phyloP scores from a whole-genome alignment of 2,329 filamentous ascomycete species.

The Apiospora hydei region DNA sequence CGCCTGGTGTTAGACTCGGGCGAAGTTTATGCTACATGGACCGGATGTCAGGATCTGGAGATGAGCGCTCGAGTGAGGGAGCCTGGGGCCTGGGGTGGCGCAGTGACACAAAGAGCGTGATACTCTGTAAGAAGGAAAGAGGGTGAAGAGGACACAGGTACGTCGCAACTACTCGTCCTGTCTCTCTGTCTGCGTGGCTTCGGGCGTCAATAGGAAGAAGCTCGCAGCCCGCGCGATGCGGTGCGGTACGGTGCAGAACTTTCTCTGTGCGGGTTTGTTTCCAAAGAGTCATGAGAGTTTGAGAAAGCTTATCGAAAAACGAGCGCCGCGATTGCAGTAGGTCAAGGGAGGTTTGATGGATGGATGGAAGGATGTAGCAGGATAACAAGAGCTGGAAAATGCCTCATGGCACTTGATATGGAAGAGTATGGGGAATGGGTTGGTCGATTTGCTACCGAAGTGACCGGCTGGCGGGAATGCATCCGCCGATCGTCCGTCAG shows the following conservation, averaged over 20 bases:
- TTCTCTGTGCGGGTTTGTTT: not conserved
- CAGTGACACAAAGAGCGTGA: conserved; percentile 4
- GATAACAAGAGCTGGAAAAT: not conserved
- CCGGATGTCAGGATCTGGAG: not conserved
- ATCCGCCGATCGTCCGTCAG: not conserved
- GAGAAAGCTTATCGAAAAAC: not conserved
- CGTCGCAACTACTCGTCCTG: not conserved
- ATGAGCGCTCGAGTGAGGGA: not conserved
- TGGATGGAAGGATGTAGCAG: not conserved
- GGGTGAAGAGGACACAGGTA: not conserved
- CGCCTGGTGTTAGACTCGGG: conserved; percentile 19
- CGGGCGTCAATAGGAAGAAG: not conserved
- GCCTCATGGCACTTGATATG: not conserved
- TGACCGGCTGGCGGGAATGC: conserved; percentile 3
- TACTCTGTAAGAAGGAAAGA: not conserved
- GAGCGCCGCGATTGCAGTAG: not conserved
- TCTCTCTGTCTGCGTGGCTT: not conserved
- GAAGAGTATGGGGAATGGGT: not conserved
- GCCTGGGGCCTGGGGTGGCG: not conserved
- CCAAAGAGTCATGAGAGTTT: not conserved
- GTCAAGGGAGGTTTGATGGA: not conserved
- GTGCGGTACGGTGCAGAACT: not conserved
- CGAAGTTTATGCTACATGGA: not conserved
- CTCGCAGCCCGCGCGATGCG: conserved; percentile 5
- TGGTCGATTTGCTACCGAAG: not conserved